A percentile compares a stretch with the other conserved stretches of the same genome.
Evolutionary conservation across 2,329 filamentous ascomycete genomes (phyloP).

Genomic region (Diaporthe destruens): DNA sequence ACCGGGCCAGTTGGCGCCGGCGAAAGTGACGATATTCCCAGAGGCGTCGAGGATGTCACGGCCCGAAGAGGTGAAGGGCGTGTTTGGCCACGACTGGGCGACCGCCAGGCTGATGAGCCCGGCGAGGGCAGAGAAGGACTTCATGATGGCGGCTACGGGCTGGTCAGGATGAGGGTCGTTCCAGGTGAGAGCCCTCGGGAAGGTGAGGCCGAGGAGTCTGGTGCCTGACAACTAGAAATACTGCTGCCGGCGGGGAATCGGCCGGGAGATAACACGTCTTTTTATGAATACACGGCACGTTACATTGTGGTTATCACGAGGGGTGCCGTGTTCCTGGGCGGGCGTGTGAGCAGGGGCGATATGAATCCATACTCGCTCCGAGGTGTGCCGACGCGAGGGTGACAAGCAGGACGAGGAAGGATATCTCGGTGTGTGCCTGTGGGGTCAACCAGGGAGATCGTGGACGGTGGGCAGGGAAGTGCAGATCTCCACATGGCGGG

Average conservation of each 20-base stretch:
- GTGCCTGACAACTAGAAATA: slow-evolving; percentile 4
- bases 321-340: slow-evolving; percentile 13
- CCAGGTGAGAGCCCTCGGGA: too few relatives aligned
- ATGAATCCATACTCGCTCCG: slow-evolving; percentile 26
- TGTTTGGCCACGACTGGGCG: slow-evolving; percentile 41
- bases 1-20: slow-evolving; percentile 67
- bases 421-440: background rate
- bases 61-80: slow-evolving; percentile 42
- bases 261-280: slow-evolving; percentile 17
- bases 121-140: slow-evolving; percentile 9
- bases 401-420: background rate
- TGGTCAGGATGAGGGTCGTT: background rate
- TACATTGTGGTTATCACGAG: slow-evolving; percentile 26
- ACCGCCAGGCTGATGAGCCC: slow-evolving; percentile 23
- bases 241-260: background rate
- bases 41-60: slow-evolving; percentile 49
- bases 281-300: slow-evolving; percentile 24
- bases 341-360: background rate
- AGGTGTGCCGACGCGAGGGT: slow-evolving; percentile 24
- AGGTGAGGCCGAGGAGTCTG: background rate
- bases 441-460: slow-evolving; percentile 16
- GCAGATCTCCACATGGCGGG: slow-evolving; percentile 20
- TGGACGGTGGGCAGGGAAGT: background rate
- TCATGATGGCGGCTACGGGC: slow-evolving; percentile 24
- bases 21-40: slow-evolving; percentile 55